A percentile compares a stretch with the other conserved stretches of the same genome.
These are phyloP conservation scores for Yamadazyma dendronema DNA, from an alignment of 1,139 yeast species.

Conservation along the genomic window DNA sequence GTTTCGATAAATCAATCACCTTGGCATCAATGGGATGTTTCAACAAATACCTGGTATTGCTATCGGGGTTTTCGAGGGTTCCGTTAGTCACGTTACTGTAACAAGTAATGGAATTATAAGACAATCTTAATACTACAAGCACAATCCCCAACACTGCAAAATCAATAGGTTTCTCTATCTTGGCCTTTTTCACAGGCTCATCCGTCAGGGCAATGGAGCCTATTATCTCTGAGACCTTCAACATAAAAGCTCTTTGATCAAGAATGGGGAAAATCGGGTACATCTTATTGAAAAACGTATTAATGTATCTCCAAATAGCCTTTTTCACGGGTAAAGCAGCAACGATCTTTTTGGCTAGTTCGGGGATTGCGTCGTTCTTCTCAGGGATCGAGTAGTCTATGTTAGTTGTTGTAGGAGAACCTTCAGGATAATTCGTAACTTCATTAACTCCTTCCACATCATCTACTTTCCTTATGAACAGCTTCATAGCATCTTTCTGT, in stretches of 20 bases:
- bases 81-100: slow-evolving; percentile 25
- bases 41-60: slow-evolving; percentile 5
- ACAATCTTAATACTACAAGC: slow-evolving; percentile 26
- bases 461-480: slow-evolving; percentile 1
- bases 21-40: slow-evolving; percentile 25
- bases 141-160: slow-evolving; percentile 33
- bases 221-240: slow-evolving; percentile 20
- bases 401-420: not conserved
- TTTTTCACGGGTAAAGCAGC: slow-evolving; percentile 41
- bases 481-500: slow-evolving; percentile 26
- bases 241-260: slow-evolving; percentile 36
- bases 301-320: slow-evolving; percentile 46
- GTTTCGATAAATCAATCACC: slow-evolving; percentile 32
- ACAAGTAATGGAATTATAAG: slow-evolving; percentile 28
- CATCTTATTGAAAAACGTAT: slow-evolving; percentile 41
- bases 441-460: slow-evolving; percentile 3
- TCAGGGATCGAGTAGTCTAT: not conserved
- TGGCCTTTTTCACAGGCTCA: slow-evolving; percentile 12
- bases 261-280: slow-evolving; percentile 48
- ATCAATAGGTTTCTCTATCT: slow-evolving; percentile 28
- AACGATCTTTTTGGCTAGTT: not conserved
- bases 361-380: not conserved
- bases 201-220: slow-evolving; percentile 22
- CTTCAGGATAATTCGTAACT: slow-evolving; percentile 2
- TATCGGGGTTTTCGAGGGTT: slow-evolving; percentile 19